Conservation (phyloP, 2,329 filamentous ascomycete genomes). For the Stemphylium lycopersici region DNA sequence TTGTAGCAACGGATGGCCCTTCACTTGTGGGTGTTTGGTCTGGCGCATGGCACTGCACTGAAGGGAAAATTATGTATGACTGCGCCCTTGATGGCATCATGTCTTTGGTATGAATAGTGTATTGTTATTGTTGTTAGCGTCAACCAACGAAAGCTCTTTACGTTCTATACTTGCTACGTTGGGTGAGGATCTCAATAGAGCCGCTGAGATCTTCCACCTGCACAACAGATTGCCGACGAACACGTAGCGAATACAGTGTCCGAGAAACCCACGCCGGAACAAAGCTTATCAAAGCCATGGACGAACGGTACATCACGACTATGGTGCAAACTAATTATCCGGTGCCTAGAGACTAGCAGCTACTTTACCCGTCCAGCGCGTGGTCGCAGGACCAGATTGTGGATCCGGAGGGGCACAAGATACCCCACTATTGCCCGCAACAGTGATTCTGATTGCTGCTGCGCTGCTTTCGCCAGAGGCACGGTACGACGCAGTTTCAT, state of each 20-base stretch:
- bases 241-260: not conserved
- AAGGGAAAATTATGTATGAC: slow-evolving; percentile 2
- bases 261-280: not conserved
- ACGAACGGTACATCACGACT: not conserved
- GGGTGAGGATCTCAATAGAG: not conserved
- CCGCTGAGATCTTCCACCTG: not conserved
- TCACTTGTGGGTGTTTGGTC: not conserved
- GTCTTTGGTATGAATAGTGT: slow-evolving; percentile 9
- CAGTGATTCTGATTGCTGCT: slow-evolving; percentile 6
- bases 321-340: slow-evolving; percentile 24
- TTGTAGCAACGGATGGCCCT: not conserved
- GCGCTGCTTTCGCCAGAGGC: slow-evolving; percentile 10
- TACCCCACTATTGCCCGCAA: slow-evolving; percentile 23
- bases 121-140: slow-evolving; percentile 10
- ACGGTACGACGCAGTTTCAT: slow-evolving; percentile 6
- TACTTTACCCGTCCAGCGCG: slow-evolving; percentile 23
- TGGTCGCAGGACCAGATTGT: slow-evolving; percentile 12
- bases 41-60: slow-evolving; percentile 5
- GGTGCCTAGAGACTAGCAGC: slow-evolving; percentile 20
- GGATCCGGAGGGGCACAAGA: slow-evolving; percentile 21
- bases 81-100: not conserved
- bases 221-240: not conserved
- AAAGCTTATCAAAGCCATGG: not conserved
- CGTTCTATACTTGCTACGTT: too few species aligned
- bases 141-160: not conserved